Evolutionary conservation across 129 eudicot species (phyloP).

Genomic region (Saussurea involucrata): DNA sequence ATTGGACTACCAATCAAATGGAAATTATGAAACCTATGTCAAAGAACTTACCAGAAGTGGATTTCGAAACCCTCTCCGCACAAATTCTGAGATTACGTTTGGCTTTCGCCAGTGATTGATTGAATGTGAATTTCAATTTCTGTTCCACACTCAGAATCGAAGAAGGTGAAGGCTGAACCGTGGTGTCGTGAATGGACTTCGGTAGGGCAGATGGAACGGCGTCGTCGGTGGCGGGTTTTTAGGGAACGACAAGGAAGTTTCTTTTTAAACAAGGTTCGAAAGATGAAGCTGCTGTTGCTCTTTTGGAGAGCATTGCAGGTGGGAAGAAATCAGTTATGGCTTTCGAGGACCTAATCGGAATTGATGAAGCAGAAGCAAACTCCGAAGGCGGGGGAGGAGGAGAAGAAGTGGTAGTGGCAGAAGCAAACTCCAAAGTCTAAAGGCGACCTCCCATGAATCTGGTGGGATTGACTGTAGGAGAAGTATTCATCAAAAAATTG

Average conservation of each 20-base stretch:
- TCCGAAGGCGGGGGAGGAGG: too few species aligned
- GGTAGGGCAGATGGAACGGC: slow-evolving; percentile 11
- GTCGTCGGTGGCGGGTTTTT: slow-evolving; percentile 24
- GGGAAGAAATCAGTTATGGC: slow-evolving; percentile 73
- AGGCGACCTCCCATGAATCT: too few species aligned
- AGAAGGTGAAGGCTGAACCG: background rate
- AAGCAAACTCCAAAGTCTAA: too few species aligned
- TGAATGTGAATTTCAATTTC: slow-evolving; percentile 51
- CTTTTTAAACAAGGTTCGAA: slow-evolving; percentile 4
- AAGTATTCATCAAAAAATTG: too few species aligned
- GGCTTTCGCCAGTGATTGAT: slow-evolving; percentile 61
- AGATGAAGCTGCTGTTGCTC: slow-evolving; percentile 28
- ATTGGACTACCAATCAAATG: background rate
- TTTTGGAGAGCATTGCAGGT: slow-evolving; percentile 67
- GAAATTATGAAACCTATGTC: background rate
- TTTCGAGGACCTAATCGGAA: too few species aligned
- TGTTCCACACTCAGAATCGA: slow-evolving; percentile 50
- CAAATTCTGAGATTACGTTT: slow-evolving; percentile 68
- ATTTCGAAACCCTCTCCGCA: slow-evolving; percentile 41
- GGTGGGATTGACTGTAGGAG: too few species aligned
- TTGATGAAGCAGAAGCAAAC: too few species aligned
- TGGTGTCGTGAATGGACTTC: background rate
- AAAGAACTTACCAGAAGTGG: slow-evolving; percentile 35
- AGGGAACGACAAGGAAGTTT: slow-evolving; percentile 1
- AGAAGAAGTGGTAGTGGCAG: too few species aligned